These are phyloP conservation scores for Westerdykella ornata DNA, from an alignment of 2,329 filamentous ascomycete genomes.

Conservation along the genomic window DNA sequence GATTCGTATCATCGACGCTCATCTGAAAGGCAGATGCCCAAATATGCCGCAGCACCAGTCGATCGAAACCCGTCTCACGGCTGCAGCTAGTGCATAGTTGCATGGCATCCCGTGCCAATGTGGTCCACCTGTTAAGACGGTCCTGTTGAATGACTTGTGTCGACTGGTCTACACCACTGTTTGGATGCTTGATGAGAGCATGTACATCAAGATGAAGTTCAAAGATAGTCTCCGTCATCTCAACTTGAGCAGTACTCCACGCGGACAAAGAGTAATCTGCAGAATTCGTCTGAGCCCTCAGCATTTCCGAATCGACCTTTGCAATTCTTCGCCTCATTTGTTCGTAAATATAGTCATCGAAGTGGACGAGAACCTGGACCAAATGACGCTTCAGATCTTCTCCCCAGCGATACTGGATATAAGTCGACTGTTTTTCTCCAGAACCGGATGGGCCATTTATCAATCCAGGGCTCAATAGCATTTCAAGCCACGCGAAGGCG, in stretches of 20 bases:
- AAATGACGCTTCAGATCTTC: constrained; percentile 50
- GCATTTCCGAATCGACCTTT: constrained; percentile 22
- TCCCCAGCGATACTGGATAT: constrained; percentile 50
- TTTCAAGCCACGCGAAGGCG: constrained; percentile 49
- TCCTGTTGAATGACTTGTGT: constrained; percentile 52
- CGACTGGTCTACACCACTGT: constrained; percentile 48
- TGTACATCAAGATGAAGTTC: constrained; percentile 63
- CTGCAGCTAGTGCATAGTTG: constrained; percentile 28
- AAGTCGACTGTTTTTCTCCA: constrained; percentile 39
- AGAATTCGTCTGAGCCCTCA: constrained; percentile 14
- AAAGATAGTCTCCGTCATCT: constrained; percentile 55
- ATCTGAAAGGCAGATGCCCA: constrained; percentile 61
- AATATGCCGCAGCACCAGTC: constrained; percentile 54
- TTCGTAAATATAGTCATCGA: constrained; percentile 50
- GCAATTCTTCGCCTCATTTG: constrained; percentile 33
- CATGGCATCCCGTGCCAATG: constrained; percentile 51
- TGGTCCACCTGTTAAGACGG: constrained; percentile 55
- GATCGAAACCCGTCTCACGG: constrained; percentile 25
- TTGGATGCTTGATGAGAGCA: constrained; percentile 55
- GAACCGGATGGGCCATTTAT: constrained; percentile 12
- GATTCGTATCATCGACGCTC: constrained; percentile 50
- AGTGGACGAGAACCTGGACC: constrained; percentile 47
- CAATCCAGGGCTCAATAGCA: constrained; percentile 42
- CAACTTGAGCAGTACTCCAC: constrained; percentile 38
- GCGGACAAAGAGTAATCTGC: constrained; percentile 16